phyloP scores from a whole-genome alignment of 345 rosid species.

The Melaleuca alternifolia region DNA sequence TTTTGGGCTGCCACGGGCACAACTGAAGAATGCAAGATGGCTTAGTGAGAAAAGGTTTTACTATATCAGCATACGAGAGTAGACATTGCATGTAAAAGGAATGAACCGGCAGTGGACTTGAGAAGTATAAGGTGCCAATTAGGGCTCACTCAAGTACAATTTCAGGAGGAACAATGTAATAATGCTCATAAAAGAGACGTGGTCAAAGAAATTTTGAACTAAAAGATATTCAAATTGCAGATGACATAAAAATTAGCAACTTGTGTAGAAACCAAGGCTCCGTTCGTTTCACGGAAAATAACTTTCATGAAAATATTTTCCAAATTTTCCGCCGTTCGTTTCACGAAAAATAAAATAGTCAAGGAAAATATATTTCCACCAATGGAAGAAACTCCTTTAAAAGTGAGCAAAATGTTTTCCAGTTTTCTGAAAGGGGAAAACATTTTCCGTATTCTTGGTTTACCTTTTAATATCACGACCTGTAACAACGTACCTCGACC shows the following conservation, averaged over 20 bases:
- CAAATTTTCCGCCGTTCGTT: too few relatives aligned
- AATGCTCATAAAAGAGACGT: neutral
- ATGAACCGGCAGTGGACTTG: neutral
- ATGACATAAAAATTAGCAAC: neutral
- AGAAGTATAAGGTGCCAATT: neutral
- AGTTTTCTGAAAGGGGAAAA: too few relatives aligned
- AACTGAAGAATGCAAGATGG: constrained; percentile 23
- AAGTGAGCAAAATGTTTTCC: too few relatives aligned
- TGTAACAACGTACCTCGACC: too few relatives aligned
- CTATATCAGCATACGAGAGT: neutral
- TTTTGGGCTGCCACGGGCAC: constrained; percentile 88
- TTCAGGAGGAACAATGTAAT: neutral
- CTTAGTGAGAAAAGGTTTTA: neutral
- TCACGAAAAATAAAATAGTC: too few relatives aligned
- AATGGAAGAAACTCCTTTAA: too few relatives aligned
- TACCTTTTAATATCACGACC: too few relatives aligned
- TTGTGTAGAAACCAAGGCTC: neutral
- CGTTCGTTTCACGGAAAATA: too few relatives aligned
- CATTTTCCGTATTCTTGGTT: too few relatives aligned
- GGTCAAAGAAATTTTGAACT: neutral
- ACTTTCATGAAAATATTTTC: too few relatives aligned
- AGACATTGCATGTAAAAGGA: neutral
- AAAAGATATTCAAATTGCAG: neutral
- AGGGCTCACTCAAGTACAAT: neutral
- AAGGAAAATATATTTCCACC: too few relatives aligned